Evolutionary conservation across 148 eudicot genomes (phyloP).

Genomic region (Chenopodium formosanum): DNA sequence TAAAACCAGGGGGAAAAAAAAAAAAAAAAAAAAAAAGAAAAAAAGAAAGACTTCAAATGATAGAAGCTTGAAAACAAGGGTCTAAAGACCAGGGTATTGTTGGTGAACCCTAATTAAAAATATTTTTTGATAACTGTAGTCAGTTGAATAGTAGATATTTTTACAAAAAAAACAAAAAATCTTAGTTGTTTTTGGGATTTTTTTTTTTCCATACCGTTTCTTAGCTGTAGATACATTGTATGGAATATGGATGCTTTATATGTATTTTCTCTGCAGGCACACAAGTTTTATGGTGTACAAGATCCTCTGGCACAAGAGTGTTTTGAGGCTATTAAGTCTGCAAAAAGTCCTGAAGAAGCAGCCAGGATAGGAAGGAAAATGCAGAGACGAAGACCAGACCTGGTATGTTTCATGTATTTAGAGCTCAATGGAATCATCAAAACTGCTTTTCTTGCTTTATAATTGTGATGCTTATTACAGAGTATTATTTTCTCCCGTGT

Average conservation of each 20-base stretch:
- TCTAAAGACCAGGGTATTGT: neutral
- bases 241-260: neutral
- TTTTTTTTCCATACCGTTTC: neutral
- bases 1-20: too few relatives aligned
- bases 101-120: neutral
- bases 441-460: neutral
- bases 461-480: too few relatives aligned
- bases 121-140: too few relatives aligned
- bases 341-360: slow-evolving; percentile 98
- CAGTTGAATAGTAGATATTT: neutral
- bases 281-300: slow-evolving; percentile 72
- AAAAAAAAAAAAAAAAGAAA: too few relatives aligned
- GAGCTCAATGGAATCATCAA: neutral
- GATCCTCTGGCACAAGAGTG: slow-evolving; percentile 62
- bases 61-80: neutral
- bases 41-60: too few relatives aligned
- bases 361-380: slow-evolving; percentile 82
- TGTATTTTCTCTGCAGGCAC: slow-evolving; percentile 48
- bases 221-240: neutral
- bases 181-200: neutral
- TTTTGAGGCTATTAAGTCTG: slow-evolving; percentile 58
- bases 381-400: slow-evolving; percentile 74
- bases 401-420: slow-evolving; percentile 47
- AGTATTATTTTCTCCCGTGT: neutral
- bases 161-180: too few relatives aligned